Conservation (phyloP, 164 flowering plant species). For the Kalanchoe fedtschenkoi region DNA sequence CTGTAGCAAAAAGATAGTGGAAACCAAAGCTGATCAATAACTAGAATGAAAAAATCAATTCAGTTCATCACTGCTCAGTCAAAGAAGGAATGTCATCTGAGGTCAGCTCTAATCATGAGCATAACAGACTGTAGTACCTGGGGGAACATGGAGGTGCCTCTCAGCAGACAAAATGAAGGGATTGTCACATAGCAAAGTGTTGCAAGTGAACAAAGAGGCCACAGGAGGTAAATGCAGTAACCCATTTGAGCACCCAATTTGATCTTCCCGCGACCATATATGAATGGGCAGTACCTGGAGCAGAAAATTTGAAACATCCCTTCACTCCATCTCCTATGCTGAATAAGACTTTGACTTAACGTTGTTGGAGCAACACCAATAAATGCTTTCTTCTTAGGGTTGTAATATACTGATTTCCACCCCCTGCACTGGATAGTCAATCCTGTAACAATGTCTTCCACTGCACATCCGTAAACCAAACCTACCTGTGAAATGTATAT, state of each 20-base stretch:
- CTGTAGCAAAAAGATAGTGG: not conserved
- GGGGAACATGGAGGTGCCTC: slow-evolving; percentile 24
- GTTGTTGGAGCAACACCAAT: slow-evolving; percentile 42
- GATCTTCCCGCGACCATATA: slow-evolving; percentile 30
- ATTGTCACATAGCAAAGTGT: slow-evolving; percentile 25
- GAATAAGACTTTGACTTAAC: slow-evolving; percentile 29
- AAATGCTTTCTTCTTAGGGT: slow-evolving; percentile 33
- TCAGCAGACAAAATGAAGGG: slow-evolving; percentile 26
- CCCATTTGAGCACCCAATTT: slow-evolving; percentile 40
- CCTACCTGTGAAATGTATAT: slow-evolving; percentile 32
- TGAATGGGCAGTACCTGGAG: slow-evolving; percentile 47
- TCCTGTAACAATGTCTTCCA: slow-evolving; percentile 52
- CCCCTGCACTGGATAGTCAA: slow-evolving; percentile 45
- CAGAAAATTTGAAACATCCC: slow-evolving; percentile 44
- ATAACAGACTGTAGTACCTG: slow-evolving; percentile 14
- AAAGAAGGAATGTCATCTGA: not conserved
- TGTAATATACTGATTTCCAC: slow-evolving; percentile 37
- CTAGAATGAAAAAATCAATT: not conserved
- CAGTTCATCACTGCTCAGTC: not conserved
- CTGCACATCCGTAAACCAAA: slow-evolving; percentile 44
- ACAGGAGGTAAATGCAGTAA: slow-evolving; percentile 32
- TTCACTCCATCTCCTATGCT: slow-evolving; percentile 46
- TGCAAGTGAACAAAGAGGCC: slow-evolving; percentile 41
- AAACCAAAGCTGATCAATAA: not conserved
- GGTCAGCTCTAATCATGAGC: not conserved